Conservation (phyloP, 2,329 filamentous ascomycete species). For the Fusarium anguioides region DNA sequence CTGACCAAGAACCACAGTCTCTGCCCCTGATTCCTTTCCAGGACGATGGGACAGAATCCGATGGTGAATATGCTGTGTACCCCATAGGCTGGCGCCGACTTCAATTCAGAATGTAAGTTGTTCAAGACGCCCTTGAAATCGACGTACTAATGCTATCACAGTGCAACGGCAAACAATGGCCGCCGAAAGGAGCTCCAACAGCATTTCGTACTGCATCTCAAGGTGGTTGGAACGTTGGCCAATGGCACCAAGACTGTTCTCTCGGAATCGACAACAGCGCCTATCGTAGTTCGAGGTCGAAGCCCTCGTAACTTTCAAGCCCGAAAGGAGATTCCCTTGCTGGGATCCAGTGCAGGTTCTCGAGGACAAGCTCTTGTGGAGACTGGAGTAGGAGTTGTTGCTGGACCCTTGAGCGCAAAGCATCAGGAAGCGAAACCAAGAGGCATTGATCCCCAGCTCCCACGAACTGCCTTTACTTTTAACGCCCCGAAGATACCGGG, state of each 20-base stretch:
- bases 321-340: slow-evolving; percentile 89
- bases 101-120: slow-evolving; percentile 82
- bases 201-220: slow-evolving; percentile 91
- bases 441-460: slow-evolving; percentile 64
- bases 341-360: slow-evolving; percentile 79
- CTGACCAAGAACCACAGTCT: slow-evolving; percentile 86
- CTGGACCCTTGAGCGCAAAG: slow-evolving; percentile 65
- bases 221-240: slow-evolving; percentile 83
- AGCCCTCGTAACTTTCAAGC: slow-evolving; percentile 96
- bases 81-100: slow-evolving; percentile 94
- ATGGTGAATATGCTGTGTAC: slow-evolving; percentile 88
- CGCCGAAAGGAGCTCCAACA: slow-evolving; percentile 94
- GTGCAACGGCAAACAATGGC: slow-evolving; percentile 96
- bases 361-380: slow-evolving; percentile 80
- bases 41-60: slow-evolving; percentile 67
- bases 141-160: slow-evolving; percentile 44
- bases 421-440: slow-evolving; percentile 65
- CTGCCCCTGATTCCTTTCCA: slow-evolving; percentile 78
- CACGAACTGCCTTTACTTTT: slow-evolving; percentile 68
- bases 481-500: slow-evolving; percentile 66
- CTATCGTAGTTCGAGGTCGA: slow-evolving; percentile 92
- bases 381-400: slow-evolving; percentile 69
- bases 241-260: slow-evolving; percentile 86
- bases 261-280: slow-evolving; percentile 85
- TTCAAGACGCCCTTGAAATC: background rate